These are phyloP conservation scores for Tuber indicum DNA, from an alignment of 495 filamentous ascomycete species.

Conservation along the genomic window DNA sequence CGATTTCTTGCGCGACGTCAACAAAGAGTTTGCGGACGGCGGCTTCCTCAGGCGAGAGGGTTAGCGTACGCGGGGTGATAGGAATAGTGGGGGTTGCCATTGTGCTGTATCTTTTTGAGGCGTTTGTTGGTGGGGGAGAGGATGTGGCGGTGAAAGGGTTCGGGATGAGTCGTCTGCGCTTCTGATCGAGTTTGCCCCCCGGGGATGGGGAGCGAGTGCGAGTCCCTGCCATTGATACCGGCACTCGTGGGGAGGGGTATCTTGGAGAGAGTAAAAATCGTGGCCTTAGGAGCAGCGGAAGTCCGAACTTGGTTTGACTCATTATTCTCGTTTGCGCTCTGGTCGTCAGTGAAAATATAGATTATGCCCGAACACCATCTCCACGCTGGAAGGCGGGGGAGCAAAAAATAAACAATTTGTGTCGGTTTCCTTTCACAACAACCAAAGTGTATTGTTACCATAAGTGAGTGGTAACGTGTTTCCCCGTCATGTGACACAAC, in stretches of 20 bases:
- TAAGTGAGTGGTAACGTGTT: no score
- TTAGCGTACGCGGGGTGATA: background rate
- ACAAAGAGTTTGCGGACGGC: conserved; percentile 32
- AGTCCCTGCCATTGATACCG: background rate
- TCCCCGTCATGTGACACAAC: no score
- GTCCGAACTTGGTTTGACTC: background rate
- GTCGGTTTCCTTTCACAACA: no score
- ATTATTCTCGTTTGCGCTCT: background rate
- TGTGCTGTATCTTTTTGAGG: background rate
- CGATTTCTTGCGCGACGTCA: conserved; percentile 31
- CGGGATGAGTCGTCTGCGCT: background rate
- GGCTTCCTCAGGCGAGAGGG: conserved; percentile 20
- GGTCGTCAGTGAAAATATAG: no score
- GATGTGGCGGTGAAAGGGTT: background rate
- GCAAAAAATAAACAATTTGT: no score
- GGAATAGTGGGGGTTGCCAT: background rate
- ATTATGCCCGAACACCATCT: no score
- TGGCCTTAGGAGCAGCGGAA: background rate
- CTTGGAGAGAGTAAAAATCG: background rate
- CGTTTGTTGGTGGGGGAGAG: background rate
- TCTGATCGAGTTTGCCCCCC: background rate
- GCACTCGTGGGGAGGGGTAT: background rate
- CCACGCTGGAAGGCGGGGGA: no score
- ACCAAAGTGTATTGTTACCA: no score
- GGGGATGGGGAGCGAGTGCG: background rate